Percentiles rank a stretch among this genome's conserved stretches.
These are phyloP conservation scores for Monoraphidium neglectum DNA, from an alignment of 139 green algal species.

Conservation along the genomic window DNA sequence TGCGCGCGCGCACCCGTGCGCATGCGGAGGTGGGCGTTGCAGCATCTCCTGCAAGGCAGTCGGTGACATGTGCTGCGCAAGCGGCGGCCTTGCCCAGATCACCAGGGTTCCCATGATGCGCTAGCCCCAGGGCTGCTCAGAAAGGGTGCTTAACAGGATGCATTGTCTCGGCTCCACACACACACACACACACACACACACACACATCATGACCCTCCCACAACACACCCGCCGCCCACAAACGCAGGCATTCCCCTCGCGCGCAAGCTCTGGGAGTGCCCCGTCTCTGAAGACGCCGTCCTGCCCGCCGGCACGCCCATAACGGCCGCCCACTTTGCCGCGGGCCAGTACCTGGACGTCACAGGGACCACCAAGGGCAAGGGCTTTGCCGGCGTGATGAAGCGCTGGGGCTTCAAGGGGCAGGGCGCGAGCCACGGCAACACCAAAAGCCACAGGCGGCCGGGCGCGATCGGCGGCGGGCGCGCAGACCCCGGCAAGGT, in stretches of 20 bases:
- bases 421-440: constrained; percentile 94
- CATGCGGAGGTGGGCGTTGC: no score
- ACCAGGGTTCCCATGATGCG: no score
- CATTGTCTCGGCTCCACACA: no score
- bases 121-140: no score
- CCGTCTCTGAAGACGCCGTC: constrained; percentile 81
- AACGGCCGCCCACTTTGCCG: constrained; percentile 82
- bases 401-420: constrained; percentile 90
- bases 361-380: constrained; percentile 91
- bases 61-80: no score
- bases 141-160: no score
- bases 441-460: constrained; percentile 44
- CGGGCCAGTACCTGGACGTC: constrained; percentile 95
- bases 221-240: no score
- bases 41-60: no score
- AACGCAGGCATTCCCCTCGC: constrained; percentile 66
- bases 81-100: no score
- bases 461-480: constrained; percentile 44
- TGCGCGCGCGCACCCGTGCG: no score
- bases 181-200: no score
- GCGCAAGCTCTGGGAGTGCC: constrained; percentile 85
- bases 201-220: no score
- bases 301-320: constrained; percentile 86
- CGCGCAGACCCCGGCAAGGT: constrained; percentile 86
- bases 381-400: constrained; percentile 86